Evolutionary conservation across 176 grass and related monocot species (phyloP).

Genomic region (Musa acuminata): DNA sequence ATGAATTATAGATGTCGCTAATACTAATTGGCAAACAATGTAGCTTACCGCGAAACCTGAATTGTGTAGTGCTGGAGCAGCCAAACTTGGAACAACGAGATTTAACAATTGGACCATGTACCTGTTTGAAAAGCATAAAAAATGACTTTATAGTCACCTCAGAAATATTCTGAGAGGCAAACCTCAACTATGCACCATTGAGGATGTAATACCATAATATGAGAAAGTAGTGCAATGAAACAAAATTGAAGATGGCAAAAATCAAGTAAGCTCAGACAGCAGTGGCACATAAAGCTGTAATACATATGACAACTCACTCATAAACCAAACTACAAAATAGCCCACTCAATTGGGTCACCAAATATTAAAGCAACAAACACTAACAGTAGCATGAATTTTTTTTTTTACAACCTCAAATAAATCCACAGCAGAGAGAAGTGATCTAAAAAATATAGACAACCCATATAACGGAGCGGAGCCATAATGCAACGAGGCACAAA

Average conservation of each 20-base stretch:
- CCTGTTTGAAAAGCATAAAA: conserved; percentile 41
- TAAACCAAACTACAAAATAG: not conserved
- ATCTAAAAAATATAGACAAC: too few species aligned
- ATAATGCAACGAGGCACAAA: too few species aligned
- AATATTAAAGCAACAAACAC: not conserved
- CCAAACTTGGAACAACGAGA: conserved; percentile 65
- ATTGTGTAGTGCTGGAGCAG: conserved; percentile 80
- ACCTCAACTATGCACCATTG: not conserved
- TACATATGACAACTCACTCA: not conserved
- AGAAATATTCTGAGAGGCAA: conserved; percentile 6
- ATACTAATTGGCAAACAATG: not conserved
- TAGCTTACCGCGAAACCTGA: conserved; percentile 90
- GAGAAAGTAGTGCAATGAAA: not conserved
- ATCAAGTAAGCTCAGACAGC: not conserved
- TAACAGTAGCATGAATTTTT: not conserved
- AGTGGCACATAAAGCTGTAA: not conserved
- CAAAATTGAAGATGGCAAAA: not conserved
- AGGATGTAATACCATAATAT: not conserved
- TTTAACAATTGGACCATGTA: conserved; percentile 78
- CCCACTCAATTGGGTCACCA: not conserved
- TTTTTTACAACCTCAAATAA: too few species aligned
- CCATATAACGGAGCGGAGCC: too few species aligned
- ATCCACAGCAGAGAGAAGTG: too few species aligned
- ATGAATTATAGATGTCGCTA: not conserved
- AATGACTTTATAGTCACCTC: conserved; percentile 8